Conservation (phyloP, 2,329 filamentous ascomycete genomes). For the Phaeosphaeria sp. region DNA sequence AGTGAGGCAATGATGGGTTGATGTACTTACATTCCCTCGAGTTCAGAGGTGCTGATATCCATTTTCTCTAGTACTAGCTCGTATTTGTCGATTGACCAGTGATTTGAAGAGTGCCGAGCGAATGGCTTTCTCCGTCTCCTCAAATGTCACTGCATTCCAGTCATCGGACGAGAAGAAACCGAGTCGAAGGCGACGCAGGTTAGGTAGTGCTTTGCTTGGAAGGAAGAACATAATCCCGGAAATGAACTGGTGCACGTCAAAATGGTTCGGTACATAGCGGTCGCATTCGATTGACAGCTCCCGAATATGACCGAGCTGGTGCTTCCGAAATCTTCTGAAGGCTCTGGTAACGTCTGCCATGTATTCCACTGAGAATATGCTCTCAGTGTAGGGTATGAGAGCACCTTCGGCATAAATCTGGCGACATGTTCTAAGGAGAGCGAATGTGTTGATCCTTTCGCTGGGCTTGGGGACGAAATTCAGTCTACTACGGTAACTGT, state of each 20-base stretch:
- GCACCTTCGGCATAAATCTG: conserved; percentile 20
- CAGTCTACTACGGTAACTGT: background rate
- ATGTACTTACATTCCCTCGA: too few species aligned
- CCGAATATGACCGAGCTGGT: background rate
- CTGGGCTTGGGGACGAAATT: background rate
- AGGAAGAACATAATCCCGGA: too few species aligned
- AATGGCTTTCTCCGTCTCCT: too few species aligned
- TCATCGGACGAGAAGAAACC: background rate
- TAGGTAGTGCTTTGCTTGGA: background rate
- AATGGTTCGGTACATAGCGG: too few species aligned
- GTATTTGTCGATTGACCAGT: too few species aligned
- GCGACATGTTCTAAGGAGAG: conserved; percentile 13
- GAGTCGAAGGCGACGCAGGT: background rate
- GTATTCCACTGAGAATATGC: background rate
- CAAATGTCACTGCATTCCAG: too few species aligned
- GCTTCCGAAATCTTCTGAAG: background rate
- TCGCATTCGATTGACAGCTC: too few species aligned
- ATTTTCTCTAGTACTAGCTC: too few species aligned
- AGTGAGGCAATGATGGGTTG: too few species aligned
- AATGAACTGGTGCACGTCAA: too few species aligned
- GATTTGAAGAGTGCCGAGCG: too few species aligned
- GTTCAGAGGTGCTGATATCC: too few species aligned
- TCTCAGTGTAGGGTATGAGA: conserved; percentile 2
- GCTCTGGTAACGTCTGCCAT: background rate
- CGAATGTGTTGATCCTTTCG: background rate